phyloP scores from a whole-genome alignment of 2,329 filamentous ascomycete species.

The Amauroascus niger region DNA sequence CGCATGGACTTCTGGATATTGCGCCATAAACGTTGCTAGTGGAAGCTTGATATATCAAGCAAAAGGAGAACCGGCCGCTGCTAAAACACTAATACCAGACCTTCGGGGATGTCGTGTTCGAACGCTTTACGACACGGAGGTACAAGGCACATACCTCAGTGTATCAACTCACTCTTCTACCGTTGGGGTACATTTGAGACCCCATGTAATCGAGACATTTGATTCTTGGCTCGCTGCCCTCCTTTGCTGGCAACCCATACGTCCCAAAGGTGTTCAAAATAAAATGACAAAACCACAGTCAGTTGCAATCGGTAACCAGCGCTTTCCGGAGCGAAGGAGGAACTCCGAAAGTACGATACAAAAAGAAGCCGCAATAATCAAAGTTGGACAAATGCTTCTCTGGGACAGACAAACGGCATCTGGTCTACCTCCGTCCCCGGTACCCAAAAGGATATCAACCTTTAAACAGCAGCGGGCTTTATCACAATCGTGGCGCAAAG shows the following conservation, averaged over 20 bases:
- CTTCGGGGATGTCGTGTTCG: slow-evolving; percentile 42
- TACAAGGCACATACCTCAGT: slow-evolving; percentile 39
- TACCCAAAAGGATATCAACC: slow-evolving; percentile 39
- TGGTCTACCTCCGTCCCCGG: slow-evolving; percentile 28
- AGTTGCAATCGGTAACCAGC: slow-evolving; percentile 36
- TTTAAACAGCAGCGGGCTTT: slow-evolving; percentile 49
- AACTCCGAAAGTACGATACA: slow-evolving; percentile 42
- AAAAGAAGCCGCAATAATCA: slow-evolving; percentile 79
- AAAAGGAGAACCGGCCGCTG: slow-evolving; percentile 40
- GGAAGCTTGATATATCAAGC: slow-evolving; percentile 44
- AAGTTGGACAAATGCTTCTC: slow-evolving; percentile 79
- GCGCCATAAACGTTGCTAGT: slow-evolving; percentile 43
- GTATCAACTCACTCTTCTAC: slow-evolving; percentile 41
- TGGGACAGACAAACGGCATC: slow-evolving; percentile 68
- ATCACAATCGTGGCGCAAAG: slow-evolving; percentile 66
- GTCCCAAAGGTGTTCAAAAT: slow-evolving; percentile 42
- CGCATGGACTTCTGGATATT: slow-evolving; percentile 43
- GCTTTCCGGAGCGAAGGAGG: slow-evolving; percentile 35
- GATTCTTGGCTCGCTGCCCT: slow-evolving; percentile 45
- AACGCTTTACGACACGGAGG: slow-evolving; percentile 40
- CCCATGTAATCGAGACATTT: slow-evolving; percentile 43
- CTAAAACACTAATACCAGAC: slow-evolving; percentile 42
- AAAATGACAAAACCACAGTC: slow-evolving; percentile 43
- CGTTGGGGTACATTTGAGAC: slow-evolving; percentile 40
- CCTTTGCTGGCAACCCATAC: slow-evolving; percentile 44